Base-by-base conservation (phyloP, 768 basidiomycete species). In the Mrakia gelida region DNA sequence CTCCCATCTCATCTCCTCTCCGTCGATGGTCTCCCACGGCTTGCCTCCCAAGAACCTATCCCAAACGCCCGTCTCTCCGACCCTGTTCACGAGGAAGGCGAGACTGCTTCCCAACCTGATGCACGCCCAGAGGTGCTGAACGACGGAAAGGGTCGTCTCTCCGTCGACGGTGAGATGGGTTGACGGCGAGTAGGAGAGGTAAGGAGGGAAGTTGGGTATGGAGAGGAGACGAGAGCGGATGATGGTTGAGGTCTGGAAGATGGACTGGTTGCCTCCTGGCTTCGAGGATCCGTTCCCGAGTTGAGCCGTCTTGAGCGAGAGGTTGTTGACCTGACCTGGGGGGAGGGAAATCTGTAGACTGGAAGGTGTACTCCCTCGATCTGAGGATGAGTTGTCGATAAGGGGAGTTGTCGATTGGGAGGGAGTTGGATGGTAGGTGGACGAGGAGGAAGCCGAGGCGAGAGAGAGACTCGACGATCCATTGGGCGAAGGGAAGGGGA, bases 51-150 rank as follows among this genome's bases (percentile, higher is more conserved):
- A 26, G 32, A 43, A 7, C 32, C 54, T 56, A n/a, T 63, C 78
- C 76, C 78, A 85, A 13, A 74, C 72, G 43, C 78, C 78, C 38
- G 73, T 75, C 75, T 62, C 80, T 34, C 80, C 80, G 38, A 80
- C 78, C 18, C 92, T 90, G 86, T 99, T 96, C 88, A 93, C 96
- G 81, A 99, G 90, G 87, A 92, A 97, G 86, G 94, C 96, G 81
- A 98, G 91, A 65, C 95, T 91, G 70, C 93, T 90, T 78, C 97
- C 97, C 52, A 94, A 89, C 61, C 94, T 91, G 86, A 99, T 92
- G 83, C 92, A 90, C 83, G 94, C 92, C 91, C 95, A 96, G 71
- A 98, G 90, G 84, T 94, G 93, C 68, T 92, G 91, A 82, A 99
- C 96, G 54, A 94, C 93, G 86, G 98, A 95, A 32, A 83, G 82